Evolutionary conservation across 2,329 filamentous ascomycete species (phyloP).

Genomic region (Beauveria asiatica): DNA sequence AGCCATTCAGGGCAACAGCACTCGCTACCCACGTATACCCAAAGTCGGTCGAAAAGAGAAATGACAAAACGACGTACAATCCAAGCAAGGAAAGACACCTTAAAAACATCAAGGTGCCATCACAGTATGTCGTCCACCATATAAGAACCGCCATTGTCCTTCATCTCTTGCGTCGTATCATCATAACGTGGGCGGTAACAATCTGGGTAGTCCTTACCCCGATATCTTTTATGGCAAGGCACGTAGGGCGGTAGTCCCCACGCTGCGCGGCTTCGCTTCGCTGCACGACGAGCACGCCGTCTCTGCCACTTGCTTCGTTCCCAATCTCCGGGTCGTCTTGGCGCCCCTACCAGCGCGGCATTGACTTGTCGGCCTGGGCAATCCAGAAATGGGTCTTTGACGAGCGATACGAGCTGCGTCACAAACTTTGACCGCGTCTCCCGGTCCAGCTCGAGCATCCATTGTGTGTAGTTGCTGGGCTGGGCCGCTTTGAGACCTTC

Average conservation of each 20-base stretch:
- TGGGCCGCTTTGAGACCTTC: neutral
- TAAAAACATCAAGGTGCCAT: neutral
- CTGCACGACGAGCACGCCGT: neutral
- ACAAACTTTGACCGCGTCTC: neutral
- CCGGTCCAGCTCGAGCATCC: neutral
- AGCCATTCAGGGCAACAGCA: too few species aligned
- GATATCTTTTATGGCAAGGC: neutral
- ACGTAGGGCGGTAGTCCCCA: neutral
- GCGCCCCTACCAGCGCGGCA: neutral
- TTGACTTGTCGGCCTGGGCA: neutral
- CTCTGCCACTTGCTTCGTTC: neutral
- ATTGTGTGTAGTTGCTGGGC: neutral
- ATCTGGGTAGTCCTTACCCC: neutral
- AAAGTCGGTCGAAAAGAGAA: neutral
- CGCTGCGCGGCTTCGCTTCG: neutral
- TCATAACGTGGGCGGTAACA: neutral
- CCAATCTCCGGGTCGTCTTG: neutral
- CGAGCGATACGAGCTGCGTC: neutral
- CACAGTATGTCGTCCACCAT: neutral
- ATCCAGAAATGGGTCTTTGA: neutral
- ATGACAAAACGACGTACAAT: neutral
- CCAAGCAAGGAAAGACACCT: neutral
- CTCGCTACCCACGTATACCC: neutral
- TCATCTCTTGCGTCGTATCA: neutral
- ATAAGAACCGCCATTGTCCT: neutral